These are phyloP conservation scores for Pichia paraexigua DNA, from an alignment of 805 yeast species.

Conservation along the genomic window DNA sequence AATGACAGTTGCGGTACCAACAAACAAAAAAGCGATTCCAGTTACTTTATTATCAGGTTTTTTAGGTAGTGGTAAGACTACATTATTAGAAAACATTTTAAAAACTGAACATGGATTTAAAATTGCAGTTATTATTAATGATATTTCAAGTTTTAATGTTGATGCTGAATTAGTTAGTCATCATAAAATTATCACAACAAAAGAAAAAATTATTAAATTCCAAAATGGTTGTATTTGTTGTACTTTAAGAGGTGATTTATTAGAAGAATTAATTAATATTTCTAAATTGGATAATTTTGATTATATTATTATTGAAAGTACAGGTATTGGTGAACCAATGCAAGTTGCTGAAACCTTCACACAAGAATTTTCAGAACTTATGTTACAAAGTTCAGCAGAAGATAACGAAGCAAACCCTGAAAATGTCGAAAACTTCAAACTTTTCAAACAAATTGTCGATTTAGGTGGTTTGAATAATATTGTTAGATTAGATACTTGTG, in stretches of 20 bases:
- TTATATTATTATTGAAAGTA: constrained; percentile 38
- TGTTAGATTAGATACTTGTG: constrained; percentile 37
- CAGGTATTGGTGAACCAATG: constrained; percentile 44
- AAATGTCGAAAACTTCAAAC: constrained; percentile 4
- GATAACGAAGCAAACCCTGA: constrained; percentile 4
- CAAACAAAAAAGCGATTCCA: constrained; percentile 29
- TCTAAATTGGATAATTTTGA: constrained; percentile 31
- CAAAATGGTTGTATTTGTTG: constrained; percentile 45
- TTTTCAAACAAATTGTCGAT: constrained; percentile 23
- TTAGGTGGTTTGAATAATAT: constrained; percentile 36
- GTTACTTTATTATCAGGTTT: constrained; percentile 41
- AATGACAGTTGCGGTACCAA: background rate
- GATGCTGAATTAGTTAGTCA: constrained; percentile 35
- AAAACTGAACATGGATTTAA: constrained; percentile 33
- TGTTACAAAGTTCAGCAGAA: constrained; percentile 16
- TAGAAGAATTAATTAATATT: constrained; percentile 34
- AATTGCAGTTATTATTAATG: constrained; percentile 41
- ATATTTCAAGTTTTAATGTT: constrained; percentile 34
- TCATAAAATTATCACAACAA: constrained; percentile 33
- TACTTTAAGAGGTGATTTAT: constrained; percentile 38
- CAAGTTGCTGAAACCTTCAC: constrained; percentile 44
- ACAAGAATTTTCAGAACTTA: constrained; percentile 31
- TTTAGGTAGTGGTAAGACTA: constrained; percentile 40
- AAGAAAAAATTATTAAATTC: constrained; percentile 37
- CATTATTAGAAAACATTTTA: constrained; percentile 36